Evolutionary conservation across 1,284 basidiomycete species (phyloP), one percentile per base, ranked within the genome.

Genomic region (Testicularia cyperi): DNA sequence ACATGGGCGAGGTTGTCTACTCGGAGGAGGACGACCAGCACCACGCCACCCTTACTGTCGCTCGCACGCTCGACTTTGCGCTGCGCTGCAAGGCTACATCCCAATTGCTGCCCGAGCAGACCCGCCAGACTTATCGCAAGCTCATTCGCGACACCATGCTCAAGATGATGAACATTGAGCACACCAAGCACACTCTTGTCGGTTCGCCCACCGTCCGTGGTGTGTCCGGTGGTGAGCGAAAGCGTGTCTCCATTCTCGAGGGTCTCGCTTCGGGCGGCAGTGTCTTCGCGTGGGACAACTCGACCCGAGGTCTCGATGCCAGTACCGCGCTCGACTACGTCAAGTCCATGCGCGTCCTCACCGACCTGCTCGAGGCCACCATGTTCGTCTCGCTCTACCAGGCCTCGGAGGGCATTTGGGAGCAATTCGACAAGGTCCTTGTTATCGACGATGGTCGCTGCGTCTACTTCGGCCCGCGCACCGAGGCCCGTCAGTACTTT

Each of bases 321-420:
- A 85, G 80, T 16, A 92, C 88, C 6, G 89, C 90, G 0, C 80
- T 92, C 26, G 86, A 88, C 72, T 90, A 86, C 60, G 83, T 81
- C 54, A 85, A 84, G 75, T 82, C 83, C 48, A 78, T 92, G 57
- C 82, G 89, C 16, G 80, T 86, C 13, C 84, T 88, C 81, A 88
- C 88, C 6, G 88, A 92, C 70, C 78, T 90, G 15, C 79, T 86
- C 8, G 83, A 84, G 6, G 84, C 85, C 70, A 86, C 88, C 13
- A 87, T 85, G 15, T 85, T 92, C 68, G 85, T 89, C 20, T 84
- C 86, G 9, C 77, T 91, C 80, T 90, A 92, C 74, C 90, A 92
- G 78, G 70, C 70, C 3, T 60, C 55, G 20, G 71, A 77, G 38
- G 63, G 57, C 19, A 68, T 77, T 29, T 77, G 70, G 47, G 57